Base-by-base conservation (phyloP, 2,329 filamentous ascomycete species). In the Uncinocarpus reesii region DNA sequence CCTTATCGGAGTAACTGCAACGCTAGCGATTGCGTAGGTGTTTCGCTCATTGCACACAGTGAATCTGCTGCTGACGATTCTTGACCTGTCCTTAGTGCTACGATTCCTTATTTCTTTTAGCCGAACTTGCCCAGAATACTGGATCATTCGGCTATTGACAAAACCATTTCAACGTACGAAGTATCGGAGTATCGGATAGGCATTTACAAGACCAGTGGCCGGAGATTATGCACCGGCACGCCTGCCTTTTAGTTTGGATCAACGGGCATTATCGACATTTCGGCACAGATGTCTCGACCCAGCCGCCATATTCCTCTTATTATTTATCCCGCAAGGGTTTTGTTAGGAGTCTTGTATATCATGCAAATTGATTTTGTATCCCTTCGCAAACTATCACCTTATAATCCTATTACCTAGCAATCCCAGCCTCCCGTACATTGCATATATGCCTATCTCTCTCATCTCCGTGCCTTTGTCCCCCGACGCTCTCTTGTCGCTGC, bases 11-110 rank as follows among this genome's bases (percentile, higher is more conserved):
- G 78, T 96, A 46, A 86, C 83, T 53, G 87, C 87, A 50, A 92
- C 86, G 40, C 76, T 95, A 64, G 86, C 86, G 49, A 77, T 95
- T 65, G 89, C 89, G 92, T 96, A 78, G 72, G 88, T 83, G 21
- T 15, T 28, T n/a, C 6, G 18, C 10, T 2, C 4, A 3, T 31
- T 26, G 28, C 36, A 11, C 10, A 11, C 4, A 15, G 7, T 21
- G 23, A 7, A 20, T 31, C 35, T 37, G 24, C 36, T 37, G 7
- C 44, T 51, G 32, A 50, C 47, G 28, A n/a, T 29, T 26, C 8
- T 24, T 28, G 23, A 35, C 15, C 26, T 6, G 45, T 11, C 13
- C 23, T 20, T 24, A 72, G 70, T 41, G 68, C 69, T 34, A 65
- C 68, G 11, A 70, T 72, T 56, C 70, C 70, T 20, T 72, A 71